Evolutionary conservation across 2,329 filamentous ascomycete genomes (phyloP), one percentile per base, ranked within the genome.

Genomic region (Ophioceras dolichostomum): DNA sequence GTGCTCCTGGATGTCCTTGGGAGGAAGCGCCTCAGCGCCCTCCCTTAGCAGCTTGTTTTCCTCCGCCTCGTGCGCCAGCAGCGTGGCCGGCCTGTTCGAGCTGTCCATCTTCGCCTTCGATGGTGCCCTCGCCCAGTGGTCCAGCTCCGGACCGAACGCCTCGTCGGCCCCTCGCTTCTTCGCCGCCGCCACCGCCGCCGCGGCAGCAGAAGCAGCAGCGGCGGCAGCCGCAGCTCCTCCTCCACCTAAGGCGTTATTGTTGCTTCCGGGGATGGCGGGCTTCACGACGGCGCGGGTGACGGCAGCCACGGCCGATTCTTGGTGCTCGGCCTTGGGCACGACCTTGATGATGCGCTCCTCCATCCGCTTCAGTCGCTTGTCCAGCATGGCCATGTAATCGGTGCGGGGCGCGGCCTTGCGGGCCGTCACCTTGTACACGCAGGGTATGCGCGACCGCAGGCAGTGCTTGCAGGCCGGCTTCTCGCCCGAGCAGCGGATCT

Each of bases 311-410:
- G 59, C 68, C 19, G 75, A 65, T 30, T 82, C 78, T 44, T 84
- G 72, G n/a, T n/a, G n/a, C 45, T 93, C 87, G 30, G 85, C 74
- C 53, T 89, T 94, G 0, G 91, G 89, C 20, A 96, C 82, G 41
- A 89, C 81, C 57, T 94, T 94, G 61, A 96, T 93, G 44, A 96
- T 91, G 39, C 89, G 80, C 51, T 96, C 89, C 59, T 98, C 91
- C 91, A 96, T 96, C 40, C 89, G 73, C 65, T 94, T 95, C 47
- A 96, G 59, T 37, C 91, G 75, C 61, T 94, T 95, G 61, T 96
- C 91, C 49, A 96, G 64, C 87, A 96, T 96, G 30, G 88, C 87
- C 91, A 96, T 96, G 59, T 96, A 96, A 59, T 96, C 91, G 14
- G 91, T 96, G 37, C 91, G 73, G 3, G 91, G 91, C 4, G 88